Evolutionary conservation across 208 protist genomes (phyloP), one percentile per base, ranked within the genome.

Genomic region (Trypanosoma boissoni): DNA sequence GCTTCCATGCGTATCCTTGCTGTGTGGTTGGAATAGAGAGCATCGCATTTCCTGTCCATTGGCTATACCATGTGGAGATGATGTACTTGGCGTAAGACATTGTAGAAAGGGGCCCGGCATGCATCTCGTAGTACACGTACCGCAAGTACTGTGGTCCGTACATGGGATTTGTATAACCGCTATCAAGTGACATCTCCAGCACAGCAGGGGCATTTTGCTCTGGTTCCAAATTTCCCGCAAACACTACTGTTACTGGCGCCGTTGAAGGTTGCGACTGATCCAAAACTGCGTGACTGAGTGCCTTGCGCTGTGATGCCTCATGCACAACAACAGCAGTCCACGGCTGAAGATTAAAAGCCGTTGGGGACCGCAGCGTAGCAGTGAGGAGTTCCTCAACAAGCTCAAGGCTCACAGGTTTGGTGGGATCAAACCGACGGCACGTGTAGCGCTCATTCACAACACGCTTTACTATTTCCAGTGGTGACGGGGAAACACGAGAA

Each of bases 1-100:
- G 86, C 78, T 96, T 96, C 85, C 83, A 91, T 57, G 80, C 80
- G 63, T 96, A 93, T 26, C 72, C 86, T n/a, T 66, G 45, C 14
- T 69, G 68, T 29, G 63, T 91, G 9, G 80, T 67, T 8, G 90
- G 86, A 0, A 88, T 74, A 27, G 80, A 78, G 12, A 94, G 53
- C 24, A 93, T 60, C 18, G 87, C 68, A 3, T 67, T 82, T 27
- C 68, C 68, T 6, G 86, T 79, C 10, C 60, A 42, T 2, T 44
- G 50, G 52, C 78, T 86, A 69, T 91, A 93, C 66, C 60, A 72
- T 27, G 68, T 48, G 14, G 78, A 86, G 24, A 84, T 28, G 8
- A 67, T 31, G 12, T 61, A 78, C 70, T 92, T 92, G 4, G 58
- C 70, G 1, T 71, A 49, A 4, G 79, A 74, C 68, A 91, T 68